Conservation (phyloP, 805 yeast species). For the Saturnispora mendoncae region DNA sequence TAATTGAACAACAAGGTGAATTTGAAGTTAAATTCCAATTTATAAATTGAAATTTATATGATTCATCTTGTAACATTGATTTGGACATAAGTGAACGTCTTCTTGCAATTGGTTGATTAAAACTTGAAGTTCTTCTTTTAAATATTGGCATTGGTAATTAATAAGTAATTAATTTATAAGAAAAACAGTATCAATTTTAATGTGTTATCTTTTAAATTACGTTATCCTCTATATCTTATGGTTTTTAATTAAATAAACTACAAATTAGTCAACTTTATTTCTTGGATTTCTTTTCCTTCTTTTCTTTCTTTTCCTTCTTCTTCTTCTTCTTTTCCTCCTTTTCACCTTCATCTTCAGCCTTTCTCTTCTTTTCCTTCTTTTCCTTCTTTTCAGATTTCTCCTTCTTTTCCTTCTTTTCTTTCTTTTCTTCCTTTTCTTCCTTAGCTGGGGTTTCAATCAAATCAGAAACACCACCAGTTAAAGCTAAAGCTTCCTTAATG, state of each 20-base stretch:
- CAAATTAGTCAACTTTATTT: conserved; percentile 14
- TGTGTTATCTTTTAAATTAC: background rate
- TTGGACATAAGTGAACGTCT: conserved; percentile 48
- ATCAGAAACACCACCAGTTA: conserved; percentile 35
- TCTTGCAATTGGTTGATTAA: conserved; percentile 41
- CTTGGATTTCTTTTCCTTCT: conserved; percentile 21
- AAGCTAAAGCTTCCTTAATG: conserved; percentile 79
- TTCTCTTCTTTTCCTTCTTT: conserved; percentile 19
- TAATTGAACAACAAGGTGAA: conserved; percentile 34
- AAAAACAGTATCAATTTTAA: no score
- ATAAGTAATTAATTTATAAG: no score
- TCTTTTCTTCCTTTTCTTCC: conserved; percentile 47
- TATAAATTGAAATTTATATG: conserved; percentile 43
- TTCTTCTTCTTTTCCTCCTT: conserved; percentile 13
- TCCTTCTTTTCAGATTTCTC: conserved; percentile 43
- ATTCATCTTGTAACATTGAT: conserved; percentile 51
- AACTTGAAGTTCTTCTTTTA: conserved; percentile 24
- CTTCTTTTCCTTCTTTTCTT: conserved; percentile 36
- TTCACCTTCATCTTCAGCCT: conserved; percentile 9
- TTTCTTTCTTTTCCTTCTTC: conserved; percentile 14
- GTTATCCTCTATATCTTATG: background rate
- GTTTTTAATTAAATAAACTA: background rate
- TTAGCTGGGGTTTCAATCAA: conserved; percentile 29
- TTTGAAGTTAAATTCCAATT: conserved; percentile 16
- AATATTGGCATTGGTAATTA: background rate